Conservation (phyloP, 805 yeast species). For the Candida nemodendra region DNA sequence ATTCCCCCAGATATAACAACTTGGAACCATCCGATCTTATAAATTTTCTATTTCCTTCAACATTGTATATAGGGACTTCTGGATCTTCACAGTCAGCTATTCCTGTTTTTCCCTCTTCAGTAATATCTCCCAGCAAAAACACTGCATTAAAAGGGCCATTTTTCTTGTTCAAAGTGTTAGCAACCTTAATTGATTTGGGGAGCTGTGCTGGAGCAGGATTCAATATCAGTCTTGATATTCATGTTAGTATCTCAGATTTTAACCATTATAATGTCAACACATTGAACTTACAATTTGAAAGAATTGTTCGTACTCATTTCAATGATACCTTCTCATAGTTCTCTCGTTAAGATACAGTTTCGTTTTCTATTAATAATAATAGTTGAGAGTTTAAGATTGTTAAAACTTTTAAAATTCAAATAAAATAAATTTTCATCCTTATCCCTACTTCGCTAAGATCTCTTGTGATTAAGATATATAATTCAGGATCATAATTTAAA, state of each 20-base stretch:
- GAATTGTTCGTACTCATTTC: not conserved
- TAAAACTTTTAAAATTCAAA: too few relatives aligned
- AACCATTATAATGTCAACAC: too few relatives aligned
- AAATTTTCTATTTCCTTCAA: constrained; percentile 21
- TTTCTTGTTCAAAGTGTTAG: constrained; percentile 49
- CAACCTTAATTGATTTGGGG: constrained; percentile 42
- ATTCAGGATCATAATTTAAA: too few relatives aligned
- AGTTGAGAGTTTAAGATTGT: too few relatives aligned
- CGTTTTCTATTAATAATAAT: too few relatives aligned
- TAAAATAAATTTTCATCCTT: too few relatives aligned
- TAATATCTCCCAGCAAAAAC: constrained; percentile 50
- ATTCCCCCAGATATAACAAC: constrained; percentile 33
- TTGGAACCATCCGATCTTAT: constrained; percentile 19
- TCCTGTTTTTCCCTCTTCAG: constrained; percentile 10
- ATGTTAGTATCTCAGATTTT: constrained; percentile 1
- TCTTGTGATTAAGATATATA: too few relatives aligned
- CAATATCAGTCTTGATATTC: constrained; percentile 35
- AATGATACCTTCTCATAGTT: too few relatives aligned
- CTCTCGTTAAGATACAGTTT: too few relatives aligned
- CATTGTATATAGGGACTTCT: constrained; percentile 24
- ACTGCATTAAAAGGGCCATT: constrained; percentile 67
- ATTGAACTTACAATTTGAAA: constrained; percentile 3
- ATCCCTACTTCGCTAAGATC: too few relatives aligned
- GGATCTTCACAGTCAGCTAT: constrained; percentile 18
- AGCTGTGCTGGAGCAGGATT: constrained; percentile 44